Percentiles rank a stretch among this genome's conserved stretches.
Evolutionary conservation across 306 rosid genomes (phyloP).

Genomic region (Potentilla sterilis): DNA sequence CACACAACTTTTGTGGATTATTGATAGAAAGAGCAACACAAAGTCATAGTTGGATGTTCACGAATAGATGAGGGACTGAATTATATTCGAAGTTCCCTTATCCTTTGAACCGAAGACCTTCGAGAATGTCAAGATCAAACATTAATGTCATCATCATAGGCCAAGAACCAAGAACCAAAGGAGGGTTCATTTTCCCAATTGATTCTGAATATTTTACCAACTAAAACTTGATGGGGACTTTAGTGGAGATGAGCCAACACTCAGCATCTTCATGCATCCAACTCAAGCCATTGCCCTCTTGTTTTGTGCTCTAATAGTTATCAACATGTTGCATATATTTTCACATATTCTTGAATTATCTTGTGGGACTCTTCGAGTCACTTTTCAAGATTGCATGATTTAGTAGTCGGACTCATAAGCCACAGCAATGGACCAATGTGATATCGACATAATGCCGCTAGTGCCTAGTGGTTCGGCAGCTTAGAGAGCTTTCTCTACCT

Average conservation of each 20-base stretch:
- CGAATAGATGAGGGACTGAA: not conserved
- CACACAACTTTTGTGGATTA: not conserved
- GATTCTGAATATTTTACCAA: not conserved
- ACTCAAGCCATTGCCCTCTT: conserved; percentile 3
- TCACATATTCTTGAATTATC: not conserved
- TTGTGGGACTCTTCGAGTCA: conserved; percentile 16
- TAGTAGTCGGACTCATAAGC: conserved; percentile 27
- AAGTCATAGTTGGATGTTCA: not conserved
- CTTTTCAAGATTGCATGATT: conserved; percentile 44
- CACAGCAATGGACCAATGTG: conserved; percentile 27
- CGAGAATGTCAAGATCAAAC: not conserved
- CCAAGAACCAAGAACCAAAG: not conserved
- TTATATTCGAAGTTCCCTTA: not conserved
- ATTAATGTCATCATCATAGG: not conserved
- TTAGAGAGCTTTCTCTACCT: conserved; percentile 29
- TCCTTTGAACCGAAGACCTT: conserved; percentile 2
- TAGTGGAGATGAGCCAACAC: conserved; percentile 28
- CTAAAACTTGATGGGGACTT: not conserved
- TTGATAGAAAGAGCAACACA: not conserved
- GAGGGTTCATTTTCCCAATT: not conserved
- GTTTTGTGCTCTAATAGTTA: conserved; percentile 23
- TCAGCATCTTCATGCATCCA: conserved; percentile 2
- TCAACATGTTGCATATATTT: not conserved
- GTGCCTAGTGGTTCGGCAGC: conserved; percentile 22
- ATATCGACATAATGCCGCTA: conserved; percentile 32